A percentile compares a stretch with the other conserved stretches of the same genome.
These are phyloP conservation scores for Cairneyella variabilis DNA, from an alignment of 495 filamentous ascomycete genomes.

Conservation along the genomic window DNA sequence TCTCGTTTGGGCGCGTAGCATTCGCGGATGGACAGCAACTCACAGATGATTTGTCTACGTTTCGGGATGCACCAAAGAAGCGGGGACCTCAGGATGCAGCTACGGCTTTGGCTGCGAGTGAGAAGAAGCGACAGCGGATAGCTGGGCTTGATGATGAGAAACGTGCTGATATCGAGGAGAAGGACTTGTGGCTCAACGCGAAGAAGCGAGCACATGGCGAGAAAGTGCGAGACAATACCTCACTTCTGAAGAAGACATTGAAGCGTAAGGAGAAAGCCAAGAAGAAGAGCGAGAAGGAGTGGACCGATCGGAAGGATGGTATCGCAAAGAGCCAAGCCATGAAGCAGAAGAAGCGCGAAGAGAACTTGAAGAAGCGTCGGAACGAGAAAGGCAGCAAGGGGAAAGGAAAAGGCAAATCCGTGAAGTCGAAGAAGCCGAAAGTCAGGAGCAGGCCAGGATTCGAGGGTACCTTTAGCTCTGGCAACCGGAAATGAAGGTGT, in stretches of 20 bases:
- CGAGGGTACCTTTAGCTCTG: slow-evolving; percentile 81
- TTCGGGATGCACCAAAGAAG: slow-evolving; percentile 54
- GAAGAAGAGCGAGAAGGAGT: slow-evolving; percentile 85
- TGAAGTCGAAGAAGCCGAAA: slow-evolving; percentile 52
- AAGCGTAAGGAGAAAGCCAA: slow-evolving; percentile 89
- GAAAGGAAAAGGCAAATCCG: slow-evolving; percentile 51
- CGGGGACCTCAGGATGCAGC: slow-evolving; percentile 78
- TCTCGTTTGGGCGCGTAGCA: slow-evolving; percentile 80
- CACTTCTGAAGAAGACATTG: slow-evolving; percentile 87
- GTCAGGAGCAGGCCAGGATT: slow-evolving; percentile 66
- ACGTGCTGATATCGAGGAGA: slow-evolving; percentile 80
- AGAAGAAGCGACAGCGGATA: slow-evolving; percentile 69
- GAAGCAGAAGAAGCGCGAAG: slow-evolving; percentile 82
- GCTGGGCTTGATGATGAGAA: slow-evolving; percentile 69
- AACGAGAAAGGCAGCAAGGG: slow-evolving; percentile 67
- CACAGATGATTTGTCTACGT: slow-evolving; percentile 58
- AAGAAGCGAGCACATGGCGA: slow-evolving; percentile 86
- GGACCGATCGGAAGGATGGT: slow-evolving; percentile 75
- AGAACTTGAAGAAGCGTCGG: slow-evolving; percentile 77
- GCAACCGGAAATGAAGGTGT: slow-evolving; percentile 22
- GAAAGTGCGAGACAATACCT: slow-evolving; percentile 82
- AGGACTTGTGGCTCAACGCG: slow-evolving; percentile 90
- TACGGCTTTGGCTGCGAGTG: slow-evolving; percentile 63
- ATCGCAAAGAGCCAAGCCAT: slow-evolving; percentile 73
- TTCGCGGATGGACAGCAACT: slow-evolving; percentile 81